Base-by-base conservation (phyloP, 169 alveolate species). In the Plasmodium reichenowi region DNA sequence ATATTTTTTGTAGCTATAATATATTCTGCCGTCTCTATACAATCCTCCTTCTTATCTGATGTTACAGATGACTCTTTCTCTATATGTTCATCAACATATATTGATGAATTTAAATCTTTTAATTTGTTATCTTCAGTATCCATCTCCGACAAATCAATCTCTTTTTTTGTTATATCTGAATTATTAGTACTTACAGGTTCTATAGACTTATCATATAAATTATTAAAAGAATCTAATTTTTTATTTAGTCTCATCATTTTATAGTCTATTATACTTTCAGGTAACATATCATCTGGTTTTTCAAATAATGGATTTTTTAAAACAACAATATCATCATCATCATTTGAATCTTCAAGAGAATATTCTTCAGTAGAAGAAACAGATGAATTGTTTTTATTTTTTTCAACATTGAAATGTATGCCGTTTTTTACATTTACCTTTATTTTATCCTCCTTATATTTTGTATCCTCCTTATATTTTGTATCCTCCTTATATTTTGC, bases 311-410 rank as follows among this genome's bases (percentile, higher is more conserved):
- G 68, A 6, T 76, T 76, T 56, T 76, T 76, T n/a, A 76, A 32
- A 63, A 76, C 63, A 8, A 76, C 75, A 24, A 64, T 45, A 48
- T 76, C 88, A 15, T 76, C 88, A 15, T 76, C 88, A 38, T 76
- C 54, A 38, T 74, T 62, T 0, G 76, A 76, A 32, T 76, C 70
- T 0, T 76, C 76, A 17, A 50, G 54, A 13, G 45, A 15, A 24
- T 38, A 38, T 5, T 38, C 47, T 7, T 62, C 45, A 72, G 20
- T 24, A 6, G 85, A 26, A 22, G 22, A 38, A 2, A 24, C 12
- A 20, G 17, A 17, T 2, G 8, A 2, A 17, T 43, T 45, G 17
- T 32, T 43, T 72, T 38, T 38, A 5, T 38, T 38, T 38, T 38
- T 9, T 38, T 38, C 47, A 38, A 38, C 9, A 38, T 38, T 43